Evolutionary conservation across 1,284 basidiomycete species (phyloP).

Genomic region (Cutaneotrichosporon sp.): DNA sequence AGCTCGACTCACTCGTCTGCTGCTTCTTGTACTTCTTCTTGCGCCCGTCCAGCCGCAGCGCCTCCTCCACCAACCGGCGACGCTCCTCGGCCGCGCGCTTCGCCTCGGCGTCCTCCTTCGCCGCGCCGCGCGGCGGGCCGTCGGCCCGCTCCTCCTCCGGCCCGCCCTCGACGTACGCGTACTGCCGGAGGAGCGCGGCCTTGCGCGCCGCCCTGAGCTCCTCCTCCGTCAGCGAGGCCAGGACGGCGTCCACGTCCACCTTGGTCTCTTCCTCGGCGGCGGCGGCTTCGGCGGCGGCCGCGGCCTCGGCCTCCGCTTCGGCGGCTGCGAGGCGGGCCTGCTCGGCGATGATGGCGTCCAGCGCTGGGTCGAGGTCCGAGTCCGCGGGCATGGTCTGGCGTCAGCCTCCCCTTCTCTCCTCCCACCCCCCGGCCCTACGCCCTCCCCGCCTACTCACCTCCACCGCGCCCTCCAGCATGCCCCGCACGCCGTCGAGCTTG

Average conservation of each 20-base stretch:
- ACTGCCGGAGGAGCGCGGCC: conserved; percentile 47
- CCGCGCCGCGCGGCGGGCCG: conserved; percentile 30
- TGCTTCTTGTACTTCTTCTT: conserved; percentile 51
- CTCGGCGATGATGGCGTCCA: conserved; percentile 41
- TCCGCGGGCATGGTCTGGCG: conserved; percentile 16
- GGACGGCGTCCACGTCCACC: conserved; percentile 30
- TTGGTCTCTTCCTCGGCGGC: conserved; percentile 10
- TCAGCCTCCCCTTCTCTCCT: neutral
- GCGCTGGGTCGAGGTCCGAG: conserved; percentile 32
- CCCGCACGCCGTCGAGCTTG: conserved; percentile 51
- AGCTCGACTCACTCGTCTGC: conserved; percentile 25
- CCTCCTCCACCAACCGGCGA: conserved; percentile 42
- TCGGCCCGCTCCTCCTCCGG: conserved; percentile 25
- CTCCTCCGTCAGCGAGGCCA: conserved; percentile 44
- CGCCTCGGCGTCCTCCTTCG: conserved; percentile 35
- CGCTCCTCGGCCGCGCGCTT: conserved; percentile 49
- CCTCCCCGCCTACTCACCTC: conserved; percentile 36
- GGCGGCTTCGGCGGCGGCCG: conserved; percentile 21
- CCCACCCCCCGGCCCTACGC: neutral
- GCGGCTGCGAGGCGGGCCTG: conserved; percentile 32
- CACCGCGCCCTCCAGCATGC: conserved; percentile 52
- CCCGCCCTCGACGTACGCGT: conserved; percentile 50
- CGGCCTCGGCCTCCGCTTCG: conserved; percentile 28
- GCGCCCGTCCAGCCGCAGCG: conserved; percentile 45
- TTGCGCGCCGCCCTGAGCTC: conserved; percentile 44